Conservation (phyloP, 352 stramenopile genomes). For the Pythium aristosporum region DNA sequence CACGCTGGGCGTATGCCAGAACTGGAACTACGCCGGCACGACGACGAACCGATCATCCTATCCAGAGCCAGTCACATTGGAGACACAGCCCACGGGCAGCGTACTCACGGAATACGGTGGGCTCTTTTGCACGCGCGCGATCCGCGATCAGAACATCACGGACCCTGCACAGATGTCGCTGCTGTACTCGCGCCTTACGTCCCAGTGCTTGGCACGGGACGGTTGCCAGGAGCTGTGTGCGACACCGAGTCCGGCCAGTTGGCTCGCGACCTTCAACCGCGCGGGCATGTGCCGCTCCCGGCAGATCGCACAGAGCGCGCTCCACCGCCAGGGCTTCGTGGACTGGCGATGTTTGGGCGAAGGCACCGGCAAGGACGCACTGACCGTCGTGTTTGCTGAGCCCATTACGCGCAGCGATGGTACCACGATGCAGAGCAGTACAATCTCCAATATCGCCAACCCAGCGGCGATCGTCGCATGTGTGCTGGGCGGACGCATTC, state of each 20-base stretch:
- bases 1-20: constrained; percentile 15
- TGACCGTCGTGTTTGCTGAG: constrained; percentile 10
- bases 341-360: constrained; percentile 19
- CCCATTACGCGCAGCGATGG: neutral
- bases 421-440: neutral
- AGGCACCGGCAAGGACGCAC: constrained; percentile 10
- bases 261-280: constrained; percentile 19
- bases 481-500: constrained; percentile 23
- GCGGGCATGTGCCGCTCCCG: constrained; percentile 8
- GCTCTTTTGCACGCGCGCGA: constrained; percentile 4
- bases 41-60: neutral
- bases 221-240: constrained; percentile 1
- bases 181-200: constrained; percentile 2
- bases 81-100: neutral
- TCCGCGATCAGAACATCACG: constrained; percentile 14
- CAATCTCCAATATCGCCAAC: constrained; percentile 14
- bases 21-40: constrained; percentile 10
- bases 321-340: constrained; percentile 20
- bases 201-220: constrained; percentile 19
- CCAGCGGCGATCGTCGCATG: constrained; percentile 21
- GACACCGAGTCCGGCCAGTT: neutral
- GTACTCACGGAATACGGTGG: constrained; percentile 14
- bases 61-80: constrained; percentile 8
- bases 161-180: neutral
- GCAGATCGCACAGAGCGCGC: constrained; percentile 1